These are phyloP conservation scores for Aspergillus flavus DNA, from an alignment of 2,329 filamentous ascomycete genomes.

Conservation along the genomic window DNA sequence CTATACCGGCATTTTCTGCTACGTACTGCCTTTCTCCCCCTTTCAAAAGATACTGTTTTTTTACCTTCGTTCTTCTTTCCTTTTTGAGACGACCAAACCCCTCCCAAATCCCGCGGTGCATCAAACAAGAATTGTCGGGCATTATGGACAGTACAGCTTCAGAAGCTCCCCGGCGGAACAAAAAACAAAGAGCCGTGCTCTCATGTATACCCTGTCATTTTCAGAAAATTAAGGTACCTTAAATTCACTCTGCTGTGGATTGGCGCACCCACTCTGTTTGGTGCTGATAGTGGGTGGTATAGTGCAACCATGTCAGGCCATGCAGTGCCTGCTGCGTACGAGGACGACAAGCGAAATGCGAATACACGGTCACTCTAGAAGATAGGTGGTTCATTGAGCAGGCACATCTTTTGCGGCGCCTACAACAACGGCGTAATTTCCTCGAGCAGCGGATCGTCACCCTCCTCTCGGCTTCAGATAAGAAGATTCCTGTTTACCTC, in stretches of 20 bases:
- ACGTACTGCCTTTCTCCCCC: neutral
- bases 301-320: conserved; percentile 5
- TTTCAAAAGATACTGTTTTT: neutral
- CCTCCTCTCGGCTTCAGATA: neutral
- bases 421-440: conserved; percentile 1
- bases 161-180: conserved; percentile 1
- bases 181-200: conserved; percentile 3
- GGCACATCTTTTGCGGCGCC: neutral
- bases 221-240: conserved; percentile 2
- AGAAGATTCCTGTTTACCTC: neutral
- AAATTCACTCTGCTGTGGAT: neutral
- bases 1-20: neutral
- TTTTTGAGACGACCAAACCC: neutral
- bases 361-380: conserved; percentile 2
- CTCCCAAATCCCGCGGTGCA: neutral
- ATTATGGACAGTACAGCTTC: neutral
- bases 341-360: conserved; percentile 1
- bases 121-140: neutral
- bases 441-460: neutral
- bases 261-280: neutral
- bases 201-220: conserved; percentile 3
- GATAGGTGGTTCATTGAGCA: conserved; percentile 3
- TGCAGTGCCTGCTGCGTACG: conserved; percentile 2
- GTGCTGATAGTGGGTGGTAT: neutral
- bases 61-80: neutral